Evolutionary conservation across 495 filamentous ascomycete genomes (phyloP).

Genomic region (Podospora australis): DNA sequence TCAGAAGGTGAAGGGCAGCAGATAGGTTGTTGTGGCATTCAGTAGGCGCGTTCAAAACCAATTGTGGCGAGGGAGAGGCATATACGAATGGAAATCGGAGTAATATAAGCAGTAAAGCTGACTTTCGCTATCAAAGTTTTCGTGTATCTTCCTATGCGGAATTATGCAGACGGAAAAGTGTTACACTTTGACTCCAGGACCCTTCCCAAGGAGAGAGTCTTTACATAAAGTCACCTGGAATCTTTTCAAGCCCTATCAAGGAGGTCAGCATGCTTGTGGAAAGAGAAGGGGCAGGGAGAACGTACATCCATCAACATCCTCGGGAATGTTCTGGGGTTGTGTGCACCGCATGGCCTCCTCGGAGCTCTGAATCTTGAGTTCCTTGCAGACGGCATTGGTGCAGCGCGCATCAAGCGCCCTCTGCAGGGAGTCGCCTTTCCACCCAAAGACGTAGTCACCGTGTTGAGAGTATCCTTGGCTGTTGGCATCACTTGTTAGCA

Average conservation of each 20-base stretch:
- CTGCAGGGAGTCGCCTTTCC: conserved; percentile 52
- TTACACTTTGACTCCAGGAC: too few species aligned
- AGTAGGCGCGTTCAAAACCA: too few species aligned
- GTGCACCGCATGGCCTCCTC: conserved; percentile 35
- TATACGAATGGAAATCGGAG: too few species aligned
- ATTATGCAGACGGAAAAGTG: too few species aligned
- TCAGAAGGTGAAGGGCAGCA: too few species aligned
- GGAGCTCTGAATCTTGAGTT: conserved; percentile 31
- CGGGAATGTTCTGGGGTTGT: conserved; percentile 29
- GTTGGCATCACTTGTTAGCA: conserved; percentile 5
- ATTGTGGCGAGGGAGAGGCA: too few species aligned
- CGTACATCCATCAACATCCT: conserved; percentile 42
- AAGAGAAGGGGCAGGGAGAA: neutral
- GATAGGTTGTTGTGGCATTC: too few species aligned
- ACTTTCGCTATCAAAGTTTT: too few species aligned
- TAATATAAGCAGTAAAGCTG: too few species aligned
- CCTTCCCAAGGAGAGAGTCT: too few species aligned
- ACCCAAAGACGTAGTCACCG: conserved; percentile 72
- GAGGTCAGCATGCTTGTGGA: neutral
- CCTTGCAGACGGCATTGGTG: conserved; percentile 29
- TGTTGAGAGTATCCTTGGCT: conserved; percentile 39
- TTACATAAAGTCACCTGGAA: conserved; percentile 3
- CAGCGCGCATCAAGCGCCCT: conserved; percentile 19
- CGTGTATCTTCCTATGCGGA: too few species aligned
- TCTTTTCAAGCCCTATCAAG: neutral